Conservation (phyloP, 352 stramenopile genomes). For the Peronospora destructor region DNA sequence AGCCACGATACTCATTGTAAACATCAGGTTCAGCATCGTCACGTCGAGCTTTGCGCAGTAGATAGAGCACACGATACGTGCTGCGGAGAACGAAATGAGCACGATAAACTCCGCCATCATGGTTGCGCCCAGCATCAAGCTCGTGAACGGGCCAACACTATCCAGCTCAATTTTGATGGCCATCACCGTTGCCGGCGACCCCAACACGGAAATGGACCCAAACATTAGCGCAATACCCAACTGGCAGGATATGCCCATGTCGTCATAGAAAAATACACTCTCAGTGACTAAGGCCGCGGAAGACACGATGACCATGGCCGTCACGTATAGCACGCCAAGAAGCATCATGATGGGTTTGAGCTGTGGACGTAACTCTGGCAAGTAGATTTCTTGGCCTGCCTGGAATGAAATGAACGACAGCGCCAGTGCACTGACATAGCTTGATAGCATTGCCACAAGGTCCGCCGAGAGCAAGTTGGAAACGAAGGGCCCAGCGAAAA, state of each 20-base stretch:
- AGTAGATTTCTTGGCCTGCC: slow-evolving; percentile 57
- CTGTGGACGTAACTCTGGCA: slow-evolving; percentile 47
- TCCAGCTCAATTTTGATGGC: slow-evolving; percentile 73
- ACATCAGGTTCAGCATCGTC: slow-evolving; percentile 46
- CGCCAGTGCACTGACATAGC: slow-evolving; percentile 47
- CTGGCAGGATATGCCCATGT: slow-evolving; percentile 34
- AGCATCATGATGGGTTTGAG: slow-evolving; percentile 51
- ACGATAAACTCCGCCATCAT: slow-evolving; percentile 71
- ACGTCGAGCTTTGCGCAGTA: slow-evolving; percentile 56
- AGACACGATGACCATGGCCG: slow-evolving; percentile 46
- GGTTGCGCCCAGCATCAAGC: slow-evolving; percentile 63
- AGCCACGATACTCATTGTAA: slow-evolving; percentile 45
- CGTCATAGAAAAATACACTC: slow-evolving; percentile 45
- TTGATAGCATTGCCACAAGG: slow-evolving; percentile 36
- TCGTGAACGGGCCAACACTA: slow-evolving; percentile 61
- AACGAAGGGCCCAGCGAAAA: slow-evolving; percentile 48
- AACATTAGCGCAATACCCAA: slow-evolving; percentile 63
- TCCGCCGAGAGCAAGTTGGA: slow-evolving; percentile 34
- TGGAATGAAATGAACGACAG: slow-evolving; percentile 73
- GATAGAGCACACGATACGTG: slow-evolving; percentile 54
- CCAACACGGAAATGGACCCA: slow-evolving; percentile 52
- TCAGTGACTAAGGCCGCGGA: slow-evolving; percentile 23
- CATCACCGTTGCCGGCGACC: slow-evolving; percentile 57
- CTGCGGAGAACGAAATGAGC: slow-evolving; percentile 57
- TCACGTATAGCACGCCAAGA: slow-evolving; percentile 37